A percentile compares a stretch with the other conserved stretches of the same genome.
phyloP scores from a whole-genome alignment of 2,329 filamentous ascomycete species.

The Ophiocordyceps sinensis region DNA sequence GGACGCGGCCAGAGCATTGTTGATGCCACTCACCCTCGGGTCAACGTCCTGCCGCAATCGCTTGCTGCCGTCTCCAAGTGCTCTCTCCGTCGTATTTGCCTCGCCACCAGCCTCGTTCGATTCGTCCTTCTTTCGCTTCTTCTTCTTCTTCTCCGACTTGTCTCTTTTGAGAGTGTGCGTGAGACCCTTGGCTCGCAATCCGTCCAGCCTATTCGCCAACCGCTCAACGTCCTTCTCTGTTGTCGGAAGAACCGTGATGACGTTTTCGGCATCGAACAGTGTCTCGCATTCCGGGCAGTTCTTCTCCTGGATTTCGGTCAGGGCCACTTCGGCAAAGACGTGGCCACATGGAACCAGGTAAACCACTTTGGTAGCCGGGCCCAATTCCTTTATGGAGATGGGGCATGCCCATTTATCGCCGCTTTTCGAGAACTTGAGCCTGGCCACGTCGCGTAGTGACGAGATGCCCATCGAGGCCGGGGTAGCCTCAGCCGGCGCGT shows the following conservation, averaged over 20 bases:
- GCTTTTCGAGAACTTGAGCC: slow-evolving; percentile 52
- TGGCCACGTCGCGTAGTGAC: slow-evolving; percentile 72
- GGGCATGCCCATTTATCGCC: slow-evolving; percentile 64
- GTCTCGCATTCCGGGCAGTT: slow-evolving; percentile 60
- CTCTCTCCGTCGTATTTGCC: slow-evolving; percentile 37
- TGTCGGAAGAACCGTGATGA: slow-evolving; percentile 70
- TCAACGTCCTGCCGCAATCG: slow-evolving; percentile 16
- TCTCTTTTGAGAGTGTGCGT: slow-evolving; percentile 84
- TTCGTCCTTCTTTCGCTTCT: slow-evolving; percentile 47
- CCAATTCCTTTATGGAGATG: slow-evolving; percentile 73
- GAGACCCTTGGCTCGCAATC: slow-evolving; percentile 56
- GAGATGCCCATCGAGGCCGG: slow-evolving; percentile 49
- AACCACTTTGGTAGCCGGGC: slow-evolving; percentile 63
- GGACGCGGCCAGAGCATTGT: slow-evolving; percentile 73
- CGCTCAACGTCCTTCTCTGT: slow-evolving; percentile 55
- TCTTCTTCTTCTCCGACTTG: slow-evolving; percentile 38
- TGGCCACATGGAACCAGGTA: slow-evolving; percentile 94
- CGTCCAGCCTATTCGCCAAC: slow-evolving; percentile 50
- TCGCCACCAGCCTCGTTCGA: slow-evolving; percentile 15
- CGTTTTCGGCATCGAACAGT: slow-evolving; percentile 55
- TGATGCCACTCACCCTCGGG: slow-evolving; percentile 49
- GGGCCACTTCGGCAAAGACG: slow-evolving; percentile 75
- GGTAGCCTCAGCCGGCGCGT: slow-evolving; percentile 37
- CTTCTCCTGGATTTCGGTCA: slow-evolving; percentile 61
- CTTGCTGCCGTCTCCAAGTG: slow-evolving; percentile 8